Conservation (phyloP, 768 basidiomycete genomes). For the Calocybe gangraenosa region DNA sequence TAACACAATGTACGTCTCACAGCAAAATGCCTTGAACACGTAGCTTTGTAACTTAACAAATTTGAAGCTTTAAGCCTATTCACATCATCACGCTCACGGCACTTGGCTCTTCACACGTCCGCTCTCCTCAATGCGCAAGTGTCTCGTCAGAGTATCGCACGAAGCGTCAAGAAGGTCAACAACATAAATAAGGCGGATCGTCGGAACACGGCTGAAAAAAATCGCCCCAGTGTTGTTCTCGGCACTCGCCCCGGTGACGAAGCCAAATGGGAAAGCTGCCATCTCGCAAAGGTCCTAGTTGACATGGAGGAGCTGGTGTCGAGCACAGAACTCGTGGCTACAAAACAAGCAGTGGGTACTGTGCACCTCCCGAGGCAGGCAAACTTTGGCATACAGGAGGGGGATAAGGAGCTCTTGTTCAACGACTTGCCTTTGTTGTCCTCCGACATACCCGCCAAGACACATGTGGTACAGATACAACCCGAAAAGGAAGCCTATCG, state of each 20-base stretch:
- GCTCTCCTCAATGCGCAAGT: conserved; percentile 28
- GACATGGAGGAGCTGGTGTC: conserved; percentile 43
- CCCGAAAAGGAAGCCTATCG: no score
- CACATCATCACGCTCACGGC: conserved; percentile 30
- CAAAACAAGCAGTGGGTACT: conserved; percentile 28
- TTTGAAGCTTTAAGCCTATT: conserved; percentile 31
- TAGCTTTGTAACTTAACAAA: background rate
- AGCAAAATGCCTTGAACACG: background rate
- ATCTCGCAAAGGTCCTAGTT: conserved; percentile 62
- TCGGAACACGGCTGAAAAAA: conserved; percentile 27
- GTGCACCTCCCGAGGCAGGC: conserved; percentile 48
- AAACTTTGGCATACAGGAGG: conserved; percentile 62
- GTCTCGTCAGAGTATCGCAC: conserved; percentile 30
- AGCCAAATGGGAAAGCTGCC: conserved; percentile 60
- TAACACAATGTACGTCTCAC: conserved; percentile 23
- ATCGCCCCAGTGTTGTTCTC: conserved; percentile 63
- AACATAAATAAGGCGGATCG: conserved; percentile 44
- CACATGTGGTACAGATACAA: no score
- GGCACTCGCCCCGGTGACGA: conserved; percentile 67
- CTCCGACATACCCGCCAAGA: background rate
- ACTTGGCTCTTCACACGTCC: conserved; percentile 46
- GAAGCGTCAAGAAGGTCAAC: conserved; percentile 37
- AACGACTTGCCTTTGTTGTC: conserved; percentile 57
- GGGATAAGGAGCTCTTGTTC: conserved; percentile 63
- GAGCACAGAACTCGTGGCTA: conserved; percentile 20